Percentiles rank a stretch among this genome's conserved stretches.
These are phyloP conservation scores for Huntiella savannae DNA, from an alignment of 2,329 filamentous ascomycete species.

Conservation along the genomic window DNA sequence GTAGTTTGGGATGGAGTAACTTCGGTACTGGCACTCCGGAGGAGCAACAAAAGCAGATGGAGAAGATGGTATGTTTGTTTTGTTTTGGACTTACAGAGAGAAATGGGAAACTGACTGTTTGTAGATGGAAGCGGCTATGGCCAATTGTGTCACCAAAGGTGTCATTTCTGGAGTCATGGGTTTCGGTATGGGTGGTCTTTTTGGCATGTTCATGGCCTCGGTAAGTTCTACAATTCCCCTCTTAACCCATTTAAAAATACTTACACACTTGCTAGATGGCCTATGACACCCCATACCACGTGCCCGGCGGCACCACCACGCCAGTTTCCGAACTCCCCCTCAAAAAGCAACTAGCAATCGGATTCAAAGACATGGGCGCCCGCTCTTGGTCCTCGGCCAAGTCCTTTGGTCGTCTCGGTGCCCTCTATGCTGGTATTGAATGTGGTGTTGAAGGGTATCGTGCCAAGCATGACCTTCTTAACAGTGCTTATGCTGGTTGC, in stretches of 20 bases:
- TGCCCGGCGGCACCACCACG: conserved; percentile 20
- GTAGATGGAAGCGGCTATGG: conserved; percentile 70
- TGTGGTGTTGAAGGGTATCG: conserved; percentile 85
- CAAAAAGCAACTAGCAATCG: conserved; percentile 61
- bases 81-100: too few relatives aligned
- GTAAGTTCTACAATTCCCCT: conserved; percentile 31
- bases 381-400: conserved; percentile 69
- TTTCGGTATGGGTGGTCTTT: conserved; percentile 81
- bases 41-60: conserved; percentile 13
- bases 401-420: conserved; percentile 88
- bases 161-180: conserved; percentile 83
- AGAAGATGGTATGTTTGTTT: conserved; percentile 10
- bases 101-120: not conserved
- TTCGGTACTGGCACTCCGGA: conserved; percentile 5
- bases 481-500: conserved; percentile 75
- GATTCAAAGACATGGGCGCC: conserved; percentile 87
- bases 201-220: conserved; percentile 95
- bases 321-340: conserved; percentile 49
- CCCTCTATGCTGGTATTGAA: conserved; percentile 80
- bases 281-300: conserved; percentile 80
- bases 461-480: conserved; percentile 83
- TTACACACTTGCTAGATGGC: conserved; percentile 49
- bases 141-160: conserved; percentile 79
- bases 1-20: conserved; percentile 1
- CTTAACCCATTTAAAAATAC: not conserved